Conservation (phyloP, 2,329 filamentous ascomycete genomes). For the Colletotrichum phormii region DNA sequence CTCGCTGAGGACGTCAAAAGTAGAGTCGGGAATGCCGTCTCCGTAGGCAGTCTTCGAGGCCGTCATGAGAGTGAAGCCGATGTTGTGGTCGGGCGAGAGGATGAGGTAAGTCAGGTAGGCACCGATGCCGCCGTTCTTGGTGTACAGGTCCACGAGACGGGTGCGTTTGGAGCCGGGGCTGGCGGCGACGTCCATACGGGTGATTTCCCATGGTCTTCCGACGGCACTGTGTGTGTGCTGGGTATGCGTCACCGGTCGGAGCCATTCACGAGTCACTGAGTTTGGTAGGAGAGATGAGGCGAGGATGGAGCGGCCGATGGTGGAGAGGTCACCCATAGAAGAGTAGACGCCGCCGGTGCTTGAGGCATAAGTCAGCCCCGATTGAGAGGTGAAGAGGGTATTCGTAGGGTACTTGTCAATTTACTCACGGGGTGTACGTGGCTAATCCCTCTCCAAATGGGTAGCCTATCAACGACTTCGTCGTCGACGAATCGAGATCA, state of each 20-base stretch:
- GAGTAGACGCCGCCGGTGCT: slow-evolving; percentile 36
- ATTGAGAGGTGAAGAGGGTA: neutral
- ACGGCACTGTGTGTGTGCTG: slow-evolving; percentile 31
- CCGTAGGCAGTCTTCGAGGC: slow-evolving; percentile 37
- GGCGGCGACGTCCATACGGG: slow-evolving; percentile 33
- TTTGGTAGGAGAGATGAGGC: slow-evolving; percentile 34
- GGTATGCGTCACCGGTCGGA: slow-evolving; percentile 37
- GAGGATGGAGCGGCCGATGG: slow-evolving; percentile 39
- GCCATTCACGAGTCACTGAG: slow-evolving; percentile 33
- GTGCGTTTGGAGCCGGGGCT: slow-evolving; percentile 39
- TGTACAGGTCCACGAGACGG: slow-evolving; percentile 44
- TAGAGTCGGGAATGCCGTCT: slow-evolving; percentile 21
- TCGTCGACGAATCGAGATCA: neutral
- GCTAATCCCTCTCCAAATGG: neutral
- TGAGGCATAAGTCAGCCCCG: neutral
- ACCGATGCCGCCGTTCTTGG: slow-evolving; percentile 42
- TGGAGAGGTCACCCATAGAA: slow-evolving; percentile 24
- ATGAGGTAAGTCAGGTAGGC: slow-evolving; percentile 42
- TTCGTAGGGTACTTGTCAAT: neutral
- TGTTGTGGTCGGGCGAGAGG: slow-evolving; percentile 40
- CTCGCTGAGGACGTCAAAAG: slow-evolving; percentile 38
- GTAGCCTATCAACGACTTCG: neutral
- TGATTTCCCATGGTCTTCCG: slow-evolving; percentile 40
- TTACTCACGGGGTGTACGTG: slow-evolving; percentile 18
- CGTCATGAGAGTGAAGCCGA: slow-evolving; percentile 42